Percentiles rank a stretch among this genome's conserved stretches.
Conservation (phyloP, 1,139 yeast genomes). For the Hyphopichia burtonii region DNA sequence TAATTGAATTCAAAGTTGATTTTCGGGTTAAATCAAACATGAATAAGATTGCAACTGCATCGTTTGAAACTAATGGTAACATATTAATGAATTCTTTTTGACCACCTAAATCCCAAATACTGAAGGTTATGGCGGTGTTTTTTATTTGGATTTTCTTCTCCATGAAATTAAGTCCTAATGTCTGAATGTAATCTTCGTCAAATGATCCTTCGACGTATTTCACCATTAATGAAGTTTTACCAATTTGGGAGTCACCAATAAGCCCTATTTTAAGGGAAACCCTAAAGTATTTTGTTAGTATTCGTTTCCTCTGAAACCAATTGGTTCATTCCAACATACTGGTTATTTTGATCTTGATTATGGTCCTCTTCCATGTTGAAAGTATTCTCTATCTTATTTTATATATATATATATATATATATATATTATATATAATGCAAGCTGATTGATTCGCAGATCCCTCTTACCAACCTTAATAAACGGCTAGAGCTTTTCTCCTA, state of each 20-base stretch:
- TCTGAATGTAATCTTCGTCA: conserved; percentile 90
- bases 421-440: too few species aligned
- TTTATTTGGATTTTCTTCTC: conserved; percentile 85
- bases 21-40: conserved; percentile 91
- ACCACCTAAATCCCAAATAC: conserved; percentile 97
- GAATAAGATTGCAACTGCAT: conserved; percentile 89
- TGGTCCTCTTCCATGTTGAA: conserved; percentile 13
- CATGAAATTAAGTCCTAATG: conserved; percentile 93
- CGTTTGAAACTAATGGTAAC: conserved; percentile 91
- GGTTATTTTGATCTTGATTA: conserved; percentile 32
- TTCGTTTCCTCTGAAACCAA: background rate
- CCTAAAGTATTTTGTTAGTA: conserved; percentile 17
- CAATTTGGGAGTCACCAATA: conserved; percentile 97
- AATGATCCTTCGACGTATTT: conserved; percentile 93
- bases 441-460: too few species aligned
- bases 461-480: too few species aligned
- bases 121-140: conserved; percentile 86
- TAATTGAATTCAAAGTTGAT: conserved; percentile 79
- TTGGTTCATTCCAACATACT: conserved; percentile 27
- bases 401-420: background rate
- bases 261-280: conserved; percentile 90
- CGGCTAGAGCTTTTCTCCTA: too few species aligned
- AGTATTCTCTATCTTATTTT: conserved; percentile 1
- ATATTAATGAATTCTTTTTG: conserved; percentile 93
- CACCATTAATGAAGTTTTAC: conserved; percentile 95